Evolutionary conservation across 257 asterid species (phyloP).

Genomic region (Solanum lignicaule): DNA sequence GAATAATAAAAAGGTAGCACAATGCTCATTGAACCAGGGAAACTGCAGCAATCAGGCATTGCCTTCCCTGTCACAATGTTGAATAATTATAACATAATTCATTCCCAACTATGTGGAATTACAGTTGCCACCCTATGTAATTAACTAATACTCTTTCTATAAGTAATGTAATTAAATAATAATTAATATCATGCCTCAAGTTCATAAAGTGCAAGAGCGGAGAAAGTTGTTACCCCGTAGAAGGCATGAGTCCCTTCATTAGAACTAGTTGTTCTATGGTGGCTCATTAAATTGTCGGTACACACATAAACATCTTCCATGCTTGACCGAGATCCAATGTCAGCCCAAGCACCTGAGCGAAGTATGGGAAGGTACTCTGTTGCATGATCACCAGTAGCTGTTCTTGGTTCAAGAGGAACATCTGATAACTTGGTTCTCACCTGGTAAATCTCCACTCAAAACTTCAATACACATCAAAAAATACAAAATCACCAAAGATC

Average conservation of each 20-base stretch:
- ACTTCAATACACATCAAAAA: neutral
- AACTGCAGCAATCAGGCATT: neutral
- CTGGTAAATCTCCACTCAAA: constrained; percentile 33
- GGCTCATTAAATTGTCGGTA: constrained; percentile 52
- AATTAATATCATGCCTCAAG: neutral
- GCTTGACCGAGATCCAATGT: constrained; percentile 65
- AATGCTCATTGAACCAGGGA: neutral
- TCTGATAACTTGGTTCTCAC: constrained; percentile 30
- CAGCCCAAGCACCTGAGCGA: constrained; percentile 92
- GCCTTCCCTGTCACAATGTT: neutral
- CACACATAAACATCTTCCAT: constrained; percentile 87
- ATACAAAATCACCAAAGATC: neutral
- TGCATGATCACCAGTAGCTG: constrained; percentile 27
- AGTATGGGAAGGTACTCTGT: constrained; percentile 42
- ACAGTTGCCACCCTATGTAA: neutral
- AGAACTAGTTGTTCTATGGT: constrained; percentile 27
- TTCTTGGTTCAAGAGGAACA: constrained; percentile 27
- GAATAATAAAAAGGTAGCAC: neutral
- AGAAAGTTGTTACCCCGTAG: constrained; percentile 67
- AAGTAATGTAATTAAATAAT: neutral
- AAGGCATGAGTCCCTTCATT: constrained; percentile 50
- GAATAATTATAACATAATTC: neutral
- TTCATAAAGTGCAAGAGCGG: neutral
- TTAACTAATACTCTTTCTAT: neutral
- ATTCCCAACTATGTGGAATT: neutral